A percentile compares a stretch with the other conserved stretches of the same genome.
Conservation (phyloP, 2,329 filamentous ascomycete genomes). For the Thyridium curvatum region DNA sequence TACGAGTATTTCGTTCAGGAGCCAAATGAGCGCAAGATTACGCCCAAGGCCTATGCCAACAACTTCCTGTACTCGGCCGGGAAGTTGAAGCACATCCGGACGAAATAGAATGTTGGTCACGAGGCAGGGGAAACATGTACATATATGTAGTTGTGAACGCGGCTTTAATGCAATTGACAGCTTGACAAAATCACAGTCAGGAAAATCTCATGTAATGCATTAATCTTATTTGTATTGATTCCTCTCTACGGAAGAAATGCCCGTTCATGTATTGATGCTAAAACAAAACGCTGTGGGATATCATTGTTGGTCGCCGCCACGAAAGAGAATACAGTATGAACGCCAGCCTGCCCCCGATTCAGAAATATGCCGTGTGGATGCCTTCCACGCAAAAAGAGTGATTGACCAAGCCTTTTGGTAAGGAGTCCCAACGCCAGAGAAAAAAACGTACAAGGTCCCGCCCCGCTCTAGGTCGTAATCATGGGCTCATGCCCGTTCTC, state of each 20-base stretch:
- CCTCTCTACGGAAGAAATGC: too few species aligned
- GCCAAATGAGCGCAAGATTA: slow-evolving; percentile 79
- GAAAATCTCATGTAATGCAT: too few species aligned
- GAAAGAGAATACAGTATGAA: neutral
- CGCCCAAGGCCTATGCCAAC: slow-evolving; percentile 92
- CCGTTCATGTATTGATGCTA: neutral
- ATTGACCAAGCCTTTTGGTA: too few species aligned
- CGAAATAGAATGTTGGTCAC: slow-evolving; percentile 60
- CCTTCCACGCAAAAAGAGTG: too few species aligned
- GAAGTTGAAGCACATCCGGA: slow-evolving; percentile 82
- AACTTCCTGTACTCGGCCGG: slow-evolving; percentile 83
- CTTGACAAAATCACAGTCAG: too few species aligned
- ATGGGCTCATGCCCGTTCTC: slow-evolving; percentile 44
- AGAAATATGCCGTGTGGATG: neutral
- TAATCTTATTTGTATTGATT: too few species aligned
- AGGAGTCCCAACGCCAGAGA: slow-evolving; percentile 1
- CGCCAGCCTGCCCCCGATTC: too few species aligned
- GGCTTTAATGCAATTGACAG: neutral
- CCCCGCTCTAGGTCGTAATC: slow-evolving; percentile 38
- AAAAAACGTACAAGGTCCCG: slow-evolving; percentile 8
- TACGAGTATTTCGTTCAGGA: slow-evolving; percentile 99
- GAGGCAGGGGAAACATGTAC: slow-evolving; percentile 1
- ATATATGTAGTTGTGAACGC: neutral
- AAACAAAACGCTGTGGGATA: neutral
- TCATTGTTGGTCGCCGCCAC: too few species aligned